Evolutionary conservation across 768 basidiomycete species (phyloP).

Genomic region (Tricholoma hemisulphureum): DNA sequence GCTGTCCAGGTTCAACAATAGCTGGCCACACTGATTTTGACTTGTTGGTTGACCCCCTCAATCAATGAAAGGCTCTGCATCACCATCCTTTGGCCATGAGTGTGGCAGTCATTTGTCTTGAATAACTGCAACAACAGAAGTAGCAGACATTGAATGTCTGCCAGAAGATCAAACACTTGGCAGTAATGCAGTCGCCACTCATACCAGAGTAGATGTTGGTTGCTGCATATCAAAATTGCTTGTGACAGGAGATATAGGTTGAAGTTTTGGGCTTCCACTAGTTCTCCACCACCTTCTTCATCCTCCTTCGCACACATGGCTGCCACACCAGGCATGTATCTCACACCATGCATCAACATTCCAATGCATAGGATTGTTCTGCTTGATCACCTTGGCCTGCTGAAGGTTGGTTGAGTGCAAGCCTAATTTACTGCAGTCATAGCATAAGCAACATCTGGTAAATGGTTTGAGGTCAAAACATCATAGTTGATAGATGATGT

Average conservation of each 20-base stretch:
- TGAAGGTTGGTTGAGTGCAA: no score
- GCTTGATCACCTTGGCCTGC: slow-evolving; percentile 16
- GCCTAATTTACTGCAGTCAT: neutral
- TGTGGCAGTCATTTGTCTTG: slow-evolving; percentile 7
- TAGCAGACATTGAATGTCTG: slow-evolving; percentile 15
- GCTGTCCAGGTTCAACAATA: neutral
- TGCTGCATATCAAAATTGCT: neutral
- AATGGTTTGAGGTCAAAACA: neutral
- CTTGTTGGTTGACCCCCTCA: neutral
- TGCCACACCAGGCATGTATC: slow-evolving; percentile 2
- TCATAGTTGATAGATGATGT: no score
- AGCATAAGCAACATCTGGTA: neutral
- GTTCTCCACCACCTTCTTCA: neutral
- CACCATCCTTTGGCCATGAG: neutral
- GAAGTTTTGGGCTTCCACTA: neutral
- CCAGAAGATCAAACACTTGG: slow-evolving; percentile 14
- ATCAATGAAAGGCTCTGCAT: neutral
- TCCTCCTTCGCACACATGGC: neutral
- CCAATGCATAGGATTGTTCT: slow-evolving; percentile 9
- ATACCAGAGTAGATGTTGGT: neutral
- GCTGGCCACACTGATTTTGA: neutral
- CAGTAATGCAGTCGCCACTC: slow-evolving; percentile 14
- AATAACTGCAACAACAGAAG: slow-evolving; percentile 11
- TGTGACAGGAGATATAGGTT: neutral
- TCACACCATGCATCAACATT: slow-evolving; percentile 10